Conservation (phyloP, 2,329 filamentous ascomycete genomes). For the Bisporella sp. region DNA sequence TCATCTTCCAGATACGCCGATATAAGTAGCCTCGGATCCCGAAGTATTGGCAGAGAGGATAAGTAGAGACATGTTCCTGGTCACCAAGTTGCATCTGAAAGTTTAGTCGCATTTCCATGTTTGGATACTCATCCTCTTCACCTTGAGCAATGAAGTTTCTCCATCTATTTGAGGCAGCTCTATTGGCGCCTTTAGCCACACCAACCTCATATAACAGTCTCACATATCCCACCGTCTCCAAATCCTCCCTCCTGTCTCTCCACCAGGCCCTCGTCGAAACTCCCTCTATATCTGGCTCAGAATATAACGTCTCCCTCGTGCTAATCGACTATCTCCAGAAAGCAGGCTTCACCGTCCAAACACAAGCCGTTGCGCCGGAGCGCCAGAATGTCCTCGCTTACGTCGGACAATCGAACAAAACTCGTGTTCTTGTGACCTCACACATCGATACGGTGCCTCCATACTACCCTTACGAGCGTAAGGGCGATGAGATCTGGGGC, state of each 20-base stretch:
- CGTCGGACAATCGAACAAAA: conserved; percentile 38
- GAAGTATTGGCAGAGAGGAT: too few species aligned
- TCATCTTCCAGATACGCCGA: too few species aligned
- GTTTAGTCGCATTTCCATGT: too few species aligned
- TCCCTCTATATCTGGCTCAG: conserved; percentile 55
- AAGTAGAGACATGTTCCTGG: too few species aligned
- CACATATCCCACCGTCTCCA: background rate
- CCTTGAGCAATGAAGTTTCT: too few species aligned
- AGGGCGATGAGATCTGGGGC: conserved; percentile 51
- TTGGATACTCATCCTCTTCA: too few species aligned
- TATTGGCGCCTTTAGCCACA: too few species aligned
- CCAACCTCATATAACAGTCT: too few species aligned
- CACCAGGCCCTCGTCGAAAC: conserved; percentile 56
- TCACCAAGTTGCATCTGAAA: too few species aligned
- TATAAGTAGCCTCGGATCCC: too few species aligned
- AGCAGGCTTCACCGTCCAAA: conserved; percentile 55
- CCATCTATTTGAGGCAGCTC: too few species aligned
- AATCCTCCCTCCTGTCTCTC: conserved; percentile 42
- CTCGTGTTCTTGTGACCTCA: conserved; percentile 46
- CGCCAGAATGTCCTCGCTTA: conserved; percentile 58
- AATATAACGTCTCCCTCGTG: conserved; percentile 51
- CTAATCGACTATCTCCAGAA: conserved; percentile 48
- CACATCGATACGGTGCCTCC: conserved; percentile 61
- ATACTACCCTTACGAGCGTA: conserved; percentile 34
- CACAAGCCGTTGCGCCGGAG: conserved; percentile 37